Base-by-base conservation (phyloP, 2,329 filamentous ascomycete genomes). In the Trichoderma cornu-damae region DNA sequence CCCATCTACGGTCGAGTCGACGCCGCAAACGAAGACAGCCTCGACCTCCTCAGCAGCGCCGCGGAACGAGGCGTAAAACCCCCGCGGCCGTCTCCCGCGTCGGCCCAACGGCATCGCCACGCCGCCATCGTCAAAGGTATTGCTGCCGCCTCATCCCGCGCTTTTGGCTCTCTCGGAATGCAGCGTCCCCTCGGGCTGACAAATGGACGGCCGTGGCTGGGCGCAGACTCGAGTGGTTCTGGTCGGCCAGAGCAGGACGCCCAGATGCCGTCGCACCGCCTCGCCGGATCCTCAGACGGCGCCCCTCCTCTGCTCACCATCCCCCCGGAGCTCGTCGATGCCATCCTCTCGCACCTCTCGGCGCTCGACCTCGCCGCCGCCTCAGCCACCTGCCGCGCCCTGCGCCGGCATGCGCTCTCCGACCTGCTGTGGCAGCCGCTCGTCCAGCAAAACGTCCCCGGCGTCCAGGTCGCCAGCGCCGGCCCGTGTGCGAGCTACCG, bases 341-440 rank as follows among this genome's bases (percentile, higher is more conserved):
- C 80, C n/a, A 84, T 96, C 46, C 74, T 96, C 12, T 76, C 77
- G 32, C 84, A 82, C 65, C 79, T 96, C 4, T 72, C 80, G 0
- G 80, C 89, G 0, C 62, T 75, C 37, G 86, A 91, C 58, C 80
- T 96, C 9, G 78, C 78, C 24, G 70, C 73, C 1, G 69, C 86
- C 11, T 81, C 84, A 2, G 73, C 74, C 8, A 86, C 85, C 22
- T 93, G 86, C 69, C 84, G 75, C 22, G 67, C 70, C 3, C 74
- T 96, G 2, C 76, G 79, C 49, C 70, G 71, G 8, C 82, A 87
- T 64, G 81, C 84, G 26, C 73, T 75, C 4, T 79, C 84, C 58
- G 90, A 96, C 61, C 72, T 81, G 6, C 76, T 89, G 37, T 96
- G 91, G 90, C 81, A 85, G 42, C 72, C 75, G 1, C 77, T 88